Conservation (phyloP, 139 green algal genomes). For the Chlorella sp. region DNA sequence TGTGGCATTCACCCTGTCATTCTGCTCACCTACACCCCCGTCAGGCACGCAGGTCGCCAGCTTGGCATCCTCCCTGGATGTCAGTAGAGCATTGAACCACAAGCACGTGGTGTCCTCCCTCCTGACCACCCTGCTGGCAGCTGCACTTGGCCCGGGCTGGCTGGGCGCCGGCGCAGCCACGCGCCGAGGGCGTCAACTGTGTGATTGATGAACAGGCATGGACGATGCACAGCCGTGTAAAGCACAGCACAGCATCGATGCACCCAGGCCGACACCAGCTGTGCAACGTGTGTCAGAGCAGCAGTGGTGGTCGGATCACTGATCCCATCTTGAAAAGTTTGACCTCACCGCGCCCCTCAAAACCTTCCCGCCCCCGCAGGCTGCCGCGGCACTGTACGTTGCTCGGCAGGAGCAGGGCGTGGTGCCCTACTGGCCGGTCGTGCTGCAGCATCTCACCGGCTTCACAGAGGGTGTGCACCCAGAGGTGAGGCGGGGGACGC, state of each 20-base stretch:
- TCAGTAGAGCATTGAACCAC: no score
- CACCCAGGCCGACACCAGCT: no score
- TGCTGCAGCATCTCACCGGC: slow-evolving; percentile 58
- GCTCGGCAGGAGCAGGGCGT: slow-evolving; percentile 53
- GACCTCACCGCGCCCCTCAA: not conserved
- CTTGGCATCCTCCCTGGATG: no score
- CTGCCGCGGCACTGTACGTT: slow-evolving; percentile 47
- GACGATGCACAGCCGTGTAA: no score
- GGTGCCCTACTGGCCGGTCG: slow-evolving; percentile 65
- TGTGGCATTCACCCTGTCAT: no score
- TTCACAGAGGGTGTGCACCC: slow-evolving; percentile 2
- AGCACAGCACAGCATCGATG: no score
- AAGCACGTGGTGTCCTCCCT: slow-evolving; percentile 28
- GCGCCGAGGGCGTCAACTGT: no score
- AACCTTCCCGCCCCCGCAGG: not conserved
- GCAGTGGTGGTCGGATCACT: not conserved
- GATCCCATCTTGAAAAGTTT: not conserved
- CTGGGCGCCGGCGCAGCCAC: not conserved
- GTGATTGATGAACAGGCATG: no score
- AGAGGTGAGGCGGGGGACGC: not conserved
- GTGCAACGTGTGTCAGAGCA: not conserved
- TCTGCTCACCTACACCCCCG: no score
- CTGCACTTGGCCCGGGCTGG: not conserved
- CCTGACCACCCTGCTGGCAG: not conserved
- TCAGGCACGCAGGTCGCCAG: no score